Conservation (phyloP, 257 asterid species). For the Gentiana macrophylla region DNA sequence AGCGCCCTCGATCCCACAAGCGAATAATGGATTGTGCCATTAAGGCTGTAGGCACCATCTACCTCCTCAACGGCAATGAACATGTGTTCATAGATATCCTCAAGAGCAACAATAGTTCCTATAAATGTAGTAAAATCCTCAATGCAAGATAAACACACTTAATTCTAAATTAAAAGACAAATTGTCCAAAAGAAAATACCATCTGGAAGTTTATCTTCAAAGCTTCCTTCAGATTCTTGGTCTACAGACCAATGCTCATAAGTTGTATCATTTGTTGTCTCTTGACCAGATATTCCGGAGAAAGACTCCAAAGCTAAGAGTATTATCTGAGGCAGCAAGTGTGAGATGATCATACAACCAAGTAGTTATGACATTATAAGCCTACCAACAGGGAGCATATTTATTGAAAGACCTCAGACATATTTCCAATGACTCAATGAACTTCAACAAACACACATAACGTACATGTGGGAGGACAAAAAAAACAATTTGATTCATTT, state of each 20-base stretch:
- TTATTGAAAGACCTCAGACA: background rate
- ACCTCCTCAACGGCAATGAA: conserved; percentile 62
- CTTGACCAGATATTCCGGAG: conserved; percentile 33
- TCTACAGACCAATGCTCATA: conserved; percentile 26
- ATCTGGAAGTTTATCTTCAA: conserved; percentile 59
- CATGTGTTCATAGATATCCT: conserved; percentile 89
- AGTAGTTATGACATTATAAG: background rate
- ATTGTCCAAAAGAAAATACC: conserved; percentile 47
- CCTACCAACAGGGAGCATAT: background rate
- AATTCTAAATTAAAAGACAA: conserved; percentile 1
- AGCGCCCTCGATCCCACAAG: conserved; percentile 83
- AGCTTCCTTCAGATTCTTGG: conserved; percentile 42
- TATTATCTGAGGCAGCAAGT: conserved; percentile 41
- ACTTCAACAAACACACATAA: background rate
- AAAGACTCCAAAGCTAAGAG: conserved; percentile 54
- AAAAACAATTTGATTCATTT: too few relatives aligned
- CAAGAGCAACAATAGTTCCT: conserved; percentile 86
- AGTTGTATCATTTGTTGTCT: conserved; percentile 20
- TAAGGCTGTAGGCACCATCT: conserved; percentile 46
- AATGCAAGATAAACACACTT: conserved; percentile 11
- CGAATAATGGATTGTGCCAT: conserved; percentile 77
- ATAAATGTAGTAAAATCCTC: conserved; percentile 17
- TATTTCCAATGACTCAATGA: background rate
- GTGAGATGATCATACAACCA: conserved; percentile 1
- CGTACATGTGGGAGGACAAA: too few relatives aligned